A percentile compares a stretch with the other conserved stretches of the same genome.
These are phyloP conservation scores for Alternaria infectoria DNA, from an alignment of 2,329 filamentous ascomycete genomes.

Conservation along the genomic window DNA sequence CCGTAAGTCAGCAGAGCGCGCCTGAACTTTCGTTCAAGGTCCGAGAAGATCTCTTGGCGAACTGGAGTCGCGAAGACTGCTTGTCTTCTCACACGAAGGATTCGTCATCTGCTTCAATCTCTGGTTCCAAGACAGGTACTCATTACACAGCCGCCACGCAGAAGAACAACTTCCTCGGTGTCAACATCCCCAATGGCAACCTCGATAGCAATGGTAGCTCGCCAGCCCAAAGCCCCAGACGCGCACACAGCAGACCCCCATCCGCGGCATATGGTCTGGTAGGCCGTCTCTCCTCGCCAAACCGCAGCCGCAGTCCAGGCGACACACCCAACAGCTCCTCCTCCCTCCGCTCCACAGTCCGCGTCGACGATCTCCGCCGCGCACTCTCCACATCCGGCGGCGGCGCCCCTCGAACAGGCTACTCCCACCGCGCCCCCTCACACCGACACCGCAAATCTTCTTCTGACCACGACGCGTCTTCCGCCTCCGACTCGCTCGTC, in stretches of 20 bases:
- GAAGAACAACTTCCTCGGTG: conserved; percentile 58
- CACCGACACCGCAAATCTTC: conserved; percentile 49
- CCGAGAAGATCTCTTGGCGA: conserved; percentile 75
- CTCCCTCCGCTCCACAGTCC: conserved; percentile 46
- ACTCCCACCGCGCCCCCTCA: conserved; percentile 33
- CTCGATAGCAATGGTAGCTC: conserved; percentile 42
- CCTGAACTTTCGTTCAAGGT: conserved; percentile 68
- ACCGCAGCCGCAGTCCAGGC: conserved; percentile 37
- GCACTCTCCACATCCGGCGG: conserved; percentile 49
- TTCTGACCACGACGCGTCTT: conserved; percentile 26
- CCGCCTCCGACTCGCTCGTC: conserved; percentile 71
- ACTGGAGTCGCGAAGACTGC: conserved; percentile 80
- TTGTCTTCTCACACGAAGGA: conserved; percentile 71
- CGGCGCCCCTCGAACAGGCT: conserved; percentile 37
- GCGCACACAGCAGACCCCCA: conserved; percentile 41
- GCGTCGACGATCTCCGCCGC: conserved; percentile 56
- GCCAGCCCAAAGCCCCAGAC: conserved; percentile 38
- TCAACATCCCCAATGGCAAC: conserved; percentile 56
- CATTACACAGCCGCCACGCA: conserved; percentile 32
- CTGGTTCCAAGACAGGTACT: conserved; percentile 68
- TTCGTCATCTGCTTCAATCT: conserved; percentile 75
- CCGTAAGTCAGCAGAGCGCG: conserved; percentile 28
- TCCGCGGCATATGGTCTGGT: conserved; percentile 45
- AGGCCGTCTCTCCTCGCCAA: conserved; percentile 37
- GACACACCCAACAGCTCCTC: conserved; percentile 45